phyloP scores from a whole-genome alignment of 1,284 basidiomycete genomes.

The Vanrija sp. region DNA sequence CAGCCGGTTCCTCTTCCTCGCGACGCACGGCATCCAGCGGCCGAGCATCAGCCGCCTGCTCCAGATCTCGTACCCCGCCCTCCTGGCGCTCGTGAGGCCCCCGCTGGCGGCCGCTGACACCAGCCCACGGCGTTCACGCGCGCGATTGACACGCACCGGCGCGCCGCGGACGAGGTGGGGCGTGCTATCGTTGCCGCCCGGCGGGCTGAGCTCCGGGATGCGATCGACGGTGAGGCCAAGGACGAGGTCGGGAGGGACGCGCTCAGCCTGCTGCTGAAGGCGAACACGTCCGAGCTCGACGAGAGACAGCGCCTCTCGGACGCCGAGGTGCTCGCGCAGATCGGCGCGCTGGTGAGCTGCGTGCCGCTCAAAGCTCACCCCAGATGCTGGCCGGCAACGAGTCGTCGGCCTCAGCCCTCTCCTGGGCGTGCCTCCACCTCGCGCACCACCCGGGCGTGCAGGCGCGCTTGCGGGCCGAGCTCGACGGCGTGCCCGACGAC shows the following conservation, averaged over 20 bases:
- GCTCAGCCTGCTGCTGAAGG: conserved; percentile 53
- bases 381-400: conserved; percentile 62
- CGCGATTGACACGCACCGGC: not conserved
- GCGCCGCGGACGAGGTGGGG: conserved; percentile 3
- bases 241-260: conserved; percentile 52
- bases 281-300: conserved; percentile 58
- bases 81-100: not conserved
- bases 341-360: conserved; percentile 64
- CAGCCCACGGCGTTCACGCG: conserved; percentile 2
- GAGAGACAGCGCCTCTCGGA: conserved; percentile 59
- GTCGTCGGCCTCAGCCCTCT: conserved; percentile 65
- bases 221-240: conserved; percentile 40
- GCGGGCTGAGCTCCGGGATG: conserved; percentile 23
- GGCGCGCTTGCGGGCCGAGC: conserved; percentile 56
- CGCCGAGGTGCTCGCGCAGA: conserved; percentile 67
- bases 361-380: not conserved
- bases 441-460: conserved; percentile 58
- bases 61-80: conserved; percentile 13
- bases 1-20: conserved; percentile 56
- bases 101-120: not conserved
- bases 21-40: conserved; percentile 54
- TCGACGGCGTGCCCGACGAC: conserved; percentile 42
- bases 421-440: conserved; percentile 69
- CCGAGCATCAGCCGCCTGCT: conserved; percentile 9
- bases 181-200: conserved; percentile 29